Base-by-base conservation (phyloP, 306 rosid species). In the Gleditsia sinensis region DNA sequence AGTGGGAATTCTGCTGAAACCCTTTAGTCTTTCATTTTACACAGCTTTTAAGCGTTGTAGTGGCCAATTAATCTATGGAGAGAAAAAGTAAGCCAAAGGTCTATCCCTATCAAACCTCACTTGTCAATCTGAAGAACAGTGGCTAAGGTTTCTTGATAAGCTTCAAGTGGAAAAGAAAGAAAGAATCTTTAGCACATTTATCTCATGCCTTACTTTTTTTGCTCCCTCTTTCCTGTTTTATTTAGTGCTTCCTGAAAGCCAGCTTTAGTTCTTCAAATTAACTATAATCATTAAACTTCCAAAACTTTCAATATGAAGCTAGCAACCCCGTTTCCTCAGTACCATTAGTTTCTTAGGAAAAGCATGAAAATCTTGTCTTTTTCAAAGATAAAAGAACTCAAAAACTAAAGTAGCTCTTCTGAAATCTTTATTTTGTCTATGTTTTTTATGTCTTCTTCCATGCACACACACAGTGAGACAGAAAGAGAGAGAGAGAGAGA, bases 131-230 rank as follows among this genome's bases (percentile, higher is more conserved):
- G 21, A 19, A 42, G n/a, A 80, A 86, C 75, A 84, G 77, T 80
- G 63, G 51, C 87, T 64, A 63, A 80, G 79, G 81, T 74, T 77
- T 85, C 83, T 63, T 68, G 67, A 53, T 48, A 40, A 67, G 25
- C 80, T 75, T 43, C 57, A 77, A 87, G 61, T 72, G 69, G 72
- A 27, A 81, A 78, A 69, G 59, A 80, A 72, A 55, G 75, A 80
- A n/a, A 46, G 73, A 85, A 69, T 77, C 77, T 81, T 80, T 75
- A 66, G 20, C 78, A 67, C 79, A 46, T 80, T 81, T 75, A 67
- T 55, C 81, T 69, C 82, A 71, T 80, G 76, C 66, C 64, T 81
- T 69, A 8, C 88, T 59, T 75, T 80, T 80, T 80, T 34, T 3
- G 4, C 7, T 16, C 65, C 64, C 63, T 69, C 72, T 61, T 46